Evolutionary conservation across 768 basidiomycete species (phyloP), one percentile per base, ranked within the genome.

Genomic region (Lyophyllum semitale): DNA sequence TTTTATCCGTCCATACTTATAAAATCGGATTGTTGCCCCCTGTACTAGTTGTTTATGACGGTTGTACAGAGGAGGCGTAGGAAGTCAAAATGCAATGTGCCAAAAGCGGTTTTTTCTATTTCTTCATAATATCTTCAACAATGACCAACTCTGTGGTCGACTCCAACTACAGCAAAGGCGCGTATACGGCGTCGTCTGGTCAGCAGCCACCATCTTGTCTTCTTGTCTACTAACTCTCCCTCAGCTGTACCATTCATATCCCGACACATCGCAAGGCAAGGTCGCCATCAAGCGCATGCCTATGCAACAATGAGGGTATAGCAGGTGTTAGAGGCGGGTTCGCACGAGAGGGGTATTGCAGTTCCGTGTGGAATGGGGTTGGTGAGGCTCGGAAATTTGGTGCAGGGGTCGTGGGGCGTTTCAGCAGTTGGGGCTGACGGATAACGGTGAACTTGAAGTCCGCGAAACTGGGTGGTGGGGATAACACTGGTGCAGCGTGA

Each of bases 221-320:
- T 38, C 58, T 32, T 50, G 65, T 66, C 54, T 51, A 53, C 48
- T 42, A 12, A 41, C 48, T 54, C 42, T 53, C 63, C 63, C 38
- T 12, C 61, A 84, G 82, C 66, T 89, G 89, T 44, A 93, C 94
- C 7, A 72, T 91, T 8, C 93, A 96, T 68, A 70, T 80, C 49
- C 83, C 89, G 0, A 88, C 87, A 0, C 85, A 87, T 41, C 82
- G 90, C 40, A 91, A 87, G 73, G 90, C 40, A 91, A 87, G 73
- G 95, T 98, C 44, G 95, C 95, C 29, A 97, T 98, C 70, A 98
- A 98, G 73, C 89, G 91, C 62, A 97, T 98, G n/a, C n/a, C n/a
- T n/a, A n/a, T n/a, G n/a, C n/a, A n/a, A n/a, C n/a, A n/a, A n/a
- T n/a, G n/a, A n/a, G n/a, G n/a, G n/a, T n/a, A n/a, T n/a, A n/a